Base-by-base conservation (phyloP, 2,329 filamentous ascomycete species). In the Claviceps maximensis region DNA sequence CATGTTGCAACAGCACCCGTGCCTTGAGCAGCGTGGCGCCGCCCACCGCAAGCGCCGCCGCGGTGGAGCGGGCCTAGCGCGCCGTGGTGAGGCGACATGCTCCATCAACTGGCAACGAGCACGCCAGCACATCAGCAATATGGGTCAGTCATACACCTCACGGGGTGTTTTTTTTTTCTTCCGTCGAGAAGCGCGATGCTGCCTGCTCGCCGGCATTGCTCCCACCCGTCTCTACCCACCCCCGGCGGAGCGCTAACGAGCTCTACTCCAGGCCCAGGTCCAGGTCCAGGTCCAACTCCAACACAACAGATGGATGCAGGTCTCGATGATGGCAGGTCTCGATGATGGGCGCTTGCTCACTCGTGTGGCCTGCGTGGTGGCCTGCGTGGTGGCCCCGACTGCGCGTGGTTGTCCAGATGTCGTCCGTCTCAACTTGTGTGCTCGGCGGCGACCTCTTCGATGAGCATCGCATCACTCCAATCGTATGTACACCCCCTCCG, bases 41-140 rank as follows among this genome's bases (percentile, higher is more conserved):
- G 41, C 52, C 40, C 44, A 47, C 48, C n/a, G 40, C 27, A 71
- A 73, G 70, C 76, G 72, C 72, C 68, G 72, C 72, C 69, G 71
- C 69, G 69, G 79, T 82, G 79, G 79, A 80, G 77, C 75, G 76
- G 74, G 70, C 72, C 72, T 80, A 79, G 77, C 76, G 73, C 76
- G 74, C 62, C 76, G 73, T 74, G 72, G 70, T 71, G 36, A 38
- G 36, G 36, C 36, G 15, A 38, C 36, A 38, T 78, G 75, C 74
- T 52, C 17, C 56, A 80, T 83, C 78, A 82, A 90, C 84, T 91
- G 87, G 87, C 79, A 79, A 82, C 77, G 77, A 84, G 76, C 75
- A 83, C 84, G 88, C 88, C 89, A 94, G 78, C 88, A 86, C 89
- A 94, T 89, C 87, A 87, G 5, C 19, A 45, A 75, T 73, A 81